Conservation (phyloP, 75 land plant genomes). For the Selaginella moellendorffii region DNA sequence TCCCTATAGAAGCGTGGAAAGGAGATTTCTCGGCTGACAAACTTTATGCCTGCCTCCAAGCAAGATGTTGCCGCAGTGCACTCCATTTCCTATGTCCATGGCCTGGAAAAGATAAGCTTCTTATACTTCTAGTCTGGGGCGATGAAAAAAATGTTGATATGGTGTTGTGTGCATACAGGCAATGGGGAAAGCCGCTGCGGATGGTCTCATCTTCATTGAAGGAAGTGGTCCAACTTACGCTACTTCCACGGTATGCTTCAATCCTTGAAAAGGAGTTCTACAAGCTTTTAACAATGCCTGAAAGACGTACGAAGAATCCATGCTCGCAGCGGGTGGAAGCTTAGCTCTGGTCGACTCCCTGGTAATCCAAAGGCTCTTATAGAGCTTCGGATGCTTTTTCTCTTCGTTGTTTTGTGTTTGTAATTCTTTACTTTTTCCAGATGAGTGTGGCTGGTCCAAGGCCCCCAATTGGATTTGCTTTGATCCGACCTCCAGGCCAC, state of each 20-base stretch:
- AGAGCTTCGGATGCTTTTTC: too few relatives aligned
- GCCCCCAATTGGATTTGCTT: constrained; percentile 86
- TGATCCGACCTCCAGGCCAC: constrained; percentile 95
- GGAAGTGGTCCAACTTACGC: constrained; percentile 92
- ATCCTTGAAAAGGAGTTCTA: not conserved
- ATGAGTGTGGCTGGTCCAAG: too few relatives aligned
- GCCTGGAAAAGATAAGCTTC: constrained; percentile 69
- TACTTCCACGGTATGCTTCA: constrained; percentile 49
- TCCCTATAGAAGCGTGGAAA: constrained; percentile 58
- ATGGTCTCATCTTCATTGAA: constrained; percentile 59
- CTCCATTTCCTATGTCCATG: constrained; percentile 46
- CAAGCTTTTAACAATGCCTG: not conserved
- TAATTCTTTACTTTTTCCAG: too few relatives aligned
- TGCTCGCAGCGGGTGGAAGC: constrained; percentile 86
- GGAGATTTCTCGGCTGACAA: constrained; percentile 43
- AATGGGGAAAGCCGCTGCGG: constrained; percentile 50
- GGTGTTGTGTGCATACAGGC: constrained; percentile 43
- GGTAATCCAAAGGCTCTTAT: too few relatives aligned
- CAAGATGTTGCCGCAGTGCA: constrained; percentile 84
- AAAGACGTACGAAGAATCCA: constrained; percentile 83
- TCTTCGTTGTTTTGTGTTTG: too few relatives aligned
- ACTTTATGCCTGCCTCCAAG: constrained; percentile 46
- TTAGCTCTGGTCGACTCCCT: constrained; percentile 69
- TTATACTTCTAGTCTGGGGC: too few relatives aligned
- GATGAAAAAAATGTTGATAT: too few relatives aligned